phyloP scores from a whole-genome alignment of 2,329 filamentous ascomycete species.

The Phoma sp. region DNA sequence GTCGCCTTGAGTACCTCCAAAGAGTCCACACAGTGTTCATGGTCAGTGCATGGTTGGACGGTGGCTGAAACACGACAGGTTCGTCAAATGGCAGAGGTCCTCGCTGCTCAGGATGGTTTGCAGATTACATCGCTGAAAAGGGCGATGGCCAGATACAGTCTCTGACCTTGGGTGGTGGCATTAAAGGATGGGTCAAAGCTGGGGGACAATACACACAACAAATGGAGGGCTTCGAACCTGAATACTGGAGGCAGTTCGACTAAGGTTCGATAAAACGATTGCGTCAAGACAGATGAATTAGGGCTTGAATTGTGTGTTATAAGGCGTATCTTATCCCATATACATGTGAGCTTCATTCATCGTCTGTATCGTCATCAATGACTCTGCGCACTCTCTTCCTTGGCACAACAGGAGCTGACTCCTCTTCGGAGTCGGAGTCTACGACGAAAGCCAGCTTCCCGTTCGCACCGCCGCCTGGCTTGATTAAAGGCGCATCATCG shows the following conservation, averaged over 20 bases:
- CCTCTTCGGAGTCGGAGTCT: conserved; percentile 34
- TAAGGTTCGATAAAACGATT: not conserved
- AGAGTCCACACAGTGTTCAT: not conserved
- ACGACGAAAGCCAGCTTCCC: conserved; percentile 28
- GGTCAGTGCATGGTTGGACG: not conserved
- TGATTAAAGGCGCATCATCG: conserved; percentile 28
- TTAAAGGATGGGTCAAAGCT: conserved; percentile 55
- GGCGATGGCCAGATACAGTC: conserved; percentile 50
- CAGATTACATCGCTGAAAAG: conserved; percentile 42
- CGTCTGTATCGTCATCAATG: conserved; percentile 43
- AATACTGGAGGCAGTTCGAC: conserved; percentile 52
- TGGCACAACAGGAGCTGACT: conserved; percentile 28
- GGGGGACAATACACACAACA: conserved; percentile 47
- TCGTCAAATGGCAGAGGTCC: conserved; percentile 44
- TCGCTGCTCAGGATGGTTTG: conserved; percentile 47
- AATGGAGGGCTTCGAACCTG: conserved; percentile 50
- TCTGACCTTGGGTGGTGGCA: conserved; percentile 51
- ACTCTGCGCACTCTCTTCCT: conserved; percentile 38
- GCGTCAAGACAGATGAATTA: not conserved
- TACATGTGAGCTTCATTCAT: conserved; percentile 22
- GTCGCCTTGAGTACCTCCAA: not conserved
- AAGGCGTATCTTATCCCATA: not conserved
- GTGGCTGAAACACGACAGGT: conserved; percentile 33
- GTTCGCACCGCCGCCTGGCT: conserved; percentile 11
- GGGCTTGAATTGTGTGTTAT: not conserved